Conservation (phyloP, 108 stramenopile genomes). For the Cyclotella sp. region DNA sequence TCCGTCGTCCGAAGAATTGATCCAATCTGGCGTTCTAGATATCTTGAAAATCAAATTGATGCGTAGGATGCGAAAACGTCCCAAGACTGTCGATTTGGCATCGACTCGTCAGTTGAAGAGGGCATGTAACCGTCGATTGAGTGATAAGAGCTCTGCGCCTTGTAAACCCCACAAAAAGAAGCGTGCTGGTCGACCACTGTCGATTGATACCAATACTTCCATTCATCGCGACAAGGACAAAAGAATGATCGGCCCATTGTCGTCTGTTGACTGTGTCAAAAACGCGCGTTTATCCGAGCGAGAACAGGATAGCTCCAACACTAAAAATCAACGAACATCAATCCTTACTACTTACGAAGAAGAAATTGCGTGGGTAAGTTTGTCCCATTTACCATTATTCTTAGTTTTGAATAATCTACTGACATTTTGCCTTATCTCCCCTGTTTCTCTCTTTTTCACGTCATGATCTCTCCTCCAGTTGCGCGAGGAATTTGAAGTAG, state of each 20-base stretch:
- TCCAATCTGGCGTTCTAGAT: conserved; percentile 26
- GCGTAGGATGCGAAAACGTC: conserved; percentile 22
- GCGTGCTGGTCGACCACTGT: background rate
- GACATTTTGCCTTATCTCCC: background rate
- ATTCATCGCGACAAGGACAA: too few species aligned
- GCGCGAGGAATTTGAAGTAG: conserved; percentile 38
- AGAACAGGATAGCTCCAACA: conserved; percentile 2
- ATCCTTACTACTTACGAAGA: conserved; percentile 25
- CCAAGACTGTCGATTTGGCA: conserved; percentile 4
- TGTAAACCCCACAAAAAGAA: background rate
- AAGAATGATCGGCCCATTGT: too few species aligned
- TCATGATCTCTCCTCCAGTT: conserved; percentile 5
- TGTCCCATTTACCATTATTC: background rate
- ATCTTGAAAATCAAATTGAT: conserved; percentile 23
- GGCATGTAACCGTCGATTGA: conserved; percentile 29
- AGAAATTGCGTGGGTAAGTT: conserved; percentile 40
- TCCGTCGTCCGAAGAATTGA: conserved; percentile 32
- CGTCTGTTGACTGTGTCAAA: too few species aligned
- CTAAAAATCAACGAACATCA: conserved; percentile 12
- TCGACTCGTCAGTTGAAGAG: conserved; percentile 19
- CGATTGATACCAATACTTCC: background rate
- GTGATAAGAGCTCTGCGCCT: conserved; percentile 5
- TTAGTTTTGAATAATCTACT: background rate
- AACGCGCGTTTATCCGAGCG: too few species aligned
- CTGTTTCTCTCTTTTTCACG: background rate